Percentiles rank a stretch among this genome's conserved stretches.
Conservation (phyloP, 345 rosid genomes). For the Nasturtium officinale region DNA sequence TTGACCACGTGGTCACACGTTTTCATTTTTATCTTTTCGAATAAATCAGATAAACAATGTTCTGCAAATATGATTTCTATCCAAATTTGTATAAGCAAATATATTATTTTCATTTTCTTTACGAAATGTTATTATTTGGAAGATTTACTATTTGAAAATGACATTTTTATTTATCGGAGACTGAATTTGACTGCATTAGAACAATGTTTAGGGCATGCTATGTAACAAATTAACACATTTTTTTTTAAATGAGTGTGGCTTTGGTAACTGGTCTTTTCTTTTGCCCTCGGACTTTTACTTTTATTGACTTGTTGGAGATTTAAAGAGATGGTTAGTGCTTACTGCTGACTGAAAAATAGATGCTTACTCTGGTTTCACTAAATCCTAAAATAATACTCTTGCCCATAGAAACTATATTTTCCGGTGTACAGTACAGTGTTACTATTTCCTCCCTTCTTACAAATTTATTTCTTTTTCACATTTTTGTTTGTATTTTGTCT, state of each 20-base stretch:
- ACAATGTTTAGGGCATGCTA: background rate
- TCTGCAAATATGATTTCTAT: background rate
- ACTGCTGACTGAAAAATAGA: background rate
- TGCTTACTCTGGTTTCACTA: background rate
- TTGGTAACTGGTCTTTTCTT: constrained; percentile 34
- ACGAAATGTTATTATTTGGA: background rate
- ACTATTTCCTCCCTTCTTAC: background rate
- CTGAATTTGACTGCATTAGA: background rate
- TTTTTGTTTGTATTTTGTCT: background rate
- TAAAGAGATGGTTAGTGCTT: background rate
- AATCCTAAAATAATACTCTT: background rate
- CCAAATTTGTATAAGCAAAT: background rate
- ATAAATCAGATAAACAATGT: background rate
- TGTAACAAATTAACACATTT: background rate
- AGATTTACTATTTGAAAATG: background rate
- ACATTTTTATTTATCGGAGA: background rate
- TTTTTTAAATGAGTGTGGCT: constrained; percentile 1
- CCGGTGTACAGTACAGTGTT: background rate
- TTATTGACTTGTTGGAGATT: constrained; percentile 10
- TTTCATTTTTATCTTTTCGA: background rate
- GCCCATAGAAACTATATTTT: no score
- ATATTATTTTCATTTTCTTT: background rate
- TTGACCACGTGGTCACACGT: constrained; percentile 31
- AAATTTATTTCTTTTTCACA: background rate
- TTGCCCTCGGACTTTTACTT: constrained; percentile 12